Percentiles rank a stretch among this genome's conserved stretches.
Evolutionary conservation across 2,329 filamentous ascomycete genomes (phyloP).

Genomic region (Paramyrothecium sp.): DNA sequence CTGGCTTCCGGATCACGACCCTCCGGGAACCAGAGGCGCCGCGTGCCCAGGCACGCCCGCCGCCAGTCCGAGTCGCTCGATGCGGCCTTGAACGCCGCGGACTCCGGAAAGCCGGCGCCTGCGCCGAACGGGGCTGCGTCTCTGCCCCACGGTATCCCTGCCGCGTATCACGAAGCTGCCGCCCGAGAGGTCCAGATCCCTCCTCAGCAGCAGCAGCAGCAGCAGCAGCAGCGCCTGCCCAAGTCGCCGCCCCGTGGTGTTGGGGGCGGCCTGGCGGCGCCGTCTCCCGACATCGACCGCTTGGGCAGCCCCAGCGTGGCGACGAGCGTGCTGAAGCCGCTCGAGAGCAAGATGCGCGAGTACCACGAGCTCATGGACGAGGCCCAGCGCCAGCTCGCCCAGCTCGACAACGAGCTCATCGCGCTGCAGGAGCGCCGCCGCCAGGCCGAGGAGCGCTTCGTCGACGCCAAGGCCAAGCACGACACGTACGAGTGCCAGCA

Average conservation of each 20-base stretch:
- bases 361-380: conserved; percentile 40
- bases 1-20: not conserved
- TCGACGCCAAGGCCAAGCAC: conserved; percentile 41
- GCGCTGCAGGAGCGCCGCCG: conserved; percentile 37
- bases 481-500: conserved; percentile 43
- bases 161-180: not conserved
- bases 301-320: conserved; percentile 42
- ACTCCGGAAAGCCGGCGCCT: not conserved
- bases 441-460: conserved; percentile 37
- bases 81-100: not conserved
- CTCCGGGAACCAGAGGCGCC: not conserved
- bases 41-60: not conserved
- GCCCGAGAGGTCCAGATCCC: not conserved
- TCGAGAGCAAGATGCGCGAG: conserved; percentile 43
- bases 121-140: not conserved
- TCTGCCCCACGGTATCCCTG: not conserved
- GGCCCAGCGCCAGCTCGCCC: conserved; percentile 38
- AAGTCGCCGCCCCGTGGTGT: not conserved
- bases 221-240: not conserved
- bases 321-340: conserved; percentile 41
- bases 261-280: not conserved
- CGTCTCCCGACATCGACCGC: conserved; percentile 30
- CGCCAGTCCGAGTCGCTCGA: not conserved
- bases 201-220: not conserved
- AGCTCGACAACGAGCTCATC: conserved; percentile 41